These are phyloP conservation scores for Trichoderma oligosporum DNA, from an alignment of 2,329 filamentous ascomycete species.

Conservation along the genomic window DNA sequence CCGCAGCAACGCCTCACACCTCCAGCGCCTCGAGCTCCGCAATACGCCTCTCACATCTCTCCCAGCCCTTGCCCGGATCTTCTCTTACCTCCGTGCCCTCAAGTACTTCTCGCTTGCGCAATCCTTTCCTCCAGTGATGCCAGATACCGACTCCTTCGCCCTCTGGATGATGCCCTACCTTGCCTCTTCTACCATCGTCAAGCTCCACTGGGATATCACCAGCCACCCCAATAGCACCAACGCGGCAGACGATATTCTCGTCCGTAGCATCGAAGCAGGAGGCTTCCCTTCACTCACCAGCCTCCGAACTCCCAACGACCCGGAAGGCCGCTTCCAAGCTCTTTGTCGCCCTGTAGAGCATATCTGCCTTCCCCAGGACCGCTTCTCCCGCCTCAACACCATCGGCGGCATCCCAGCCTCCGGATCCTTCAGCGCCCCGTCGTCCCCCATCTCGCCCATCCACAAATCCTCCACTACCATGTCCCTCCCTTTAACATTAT, in stretches of 20 bases:
- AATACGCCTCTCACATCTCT: conserved; percentile 55
- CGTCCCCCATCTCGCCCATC: conserved; percentile 30
- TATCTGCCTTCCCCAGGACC: conserved; percentile 50
- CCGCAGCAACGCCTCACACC: conserved; percentile 41
- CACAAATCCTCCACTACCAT: conserved; percentile 37
- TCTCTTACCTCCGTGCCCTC: conserved; percentile 52
- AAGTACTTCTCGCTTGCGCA: conserved; percentile 54
- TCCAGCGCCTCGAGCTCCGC: conserved; percentile 52
- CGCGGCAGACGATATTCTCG: conserved; percentile 58
- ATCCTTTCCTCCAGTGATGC: conserved; percentile 50
- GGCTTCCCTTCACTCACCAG: conserved; percentile 60
- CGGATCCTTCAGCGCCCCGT: conserved; percentile 24
- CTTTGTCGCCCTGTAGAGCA: conserved; percentile 62
- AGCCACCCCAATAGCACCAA: conserved; percentile 43
- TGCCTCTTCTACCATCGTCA: conserved; percentile 50
- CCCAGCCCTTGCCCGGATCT: conserved; percentile 54
- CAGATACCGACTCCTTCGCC: conserved; percentile 48
- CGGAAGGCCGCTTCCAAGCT: conserved; percentile 64
- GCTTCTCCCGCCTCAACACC: conserved; percentile 30
- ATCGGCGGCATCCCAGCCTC: conserved; percentile 11
- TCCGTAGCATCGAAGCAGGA: conserved; percentile 55
- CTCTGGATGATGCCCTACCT: conserved; percentile 64
- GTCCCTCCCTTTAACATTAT: conserved; percentile 28
- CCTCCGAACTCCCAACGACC: conserved; percentile 64
- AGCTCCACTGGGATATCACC: conserved; percentile 63